Conservation (phyloP, 2,329 filamentous ascomycete genomes). For the Aspergillus nomiae region DNA sequence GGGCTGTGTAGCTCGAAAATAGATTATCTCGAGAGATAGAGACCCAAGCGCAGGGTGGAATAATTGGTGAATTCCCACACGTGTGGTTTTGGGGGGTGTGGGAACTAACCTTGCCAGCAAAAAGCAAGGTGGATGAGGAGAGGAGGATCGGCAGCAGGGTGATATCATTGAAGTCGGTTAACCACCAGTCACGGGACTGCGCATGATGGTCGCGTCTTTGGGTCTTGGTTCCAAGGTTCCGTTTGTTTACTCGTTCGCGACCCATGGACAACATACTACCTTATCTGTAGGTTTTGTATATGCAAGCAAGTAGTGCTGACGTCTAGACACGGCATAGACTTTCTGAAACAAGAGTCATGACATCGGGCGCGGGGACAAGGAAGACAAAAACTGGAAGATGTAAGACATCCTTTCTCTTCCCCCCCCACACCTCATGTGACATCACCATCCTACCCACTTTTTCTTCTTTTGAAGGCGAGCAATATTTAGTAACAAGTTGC, state of each 20-base stretch:
- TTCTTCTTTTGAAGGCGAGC: not conserved
- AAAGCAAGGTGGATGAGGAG: slow-evolving; percentile 9
- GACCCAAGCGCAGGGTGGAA: not conserved
- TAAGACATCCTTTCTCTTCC: not conserved
- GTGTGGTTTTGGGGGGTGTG: not conserved
- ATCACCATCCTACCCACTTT: slow-evolving; percentile 14
- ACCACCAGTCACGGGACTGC: slow-evolving; percentile 26
- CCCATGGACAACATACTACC: slow-evolving; percentile 5
- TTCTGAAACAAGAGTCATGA: slow-evolving; percentile 1
- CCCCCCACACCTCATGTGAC: slow-evolving; percentile 11
- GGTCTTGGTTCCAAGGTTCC: slow-evolving; percentile 11
- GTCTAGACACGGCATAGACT: not conserved
- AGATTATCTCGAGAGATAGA: not conserved
- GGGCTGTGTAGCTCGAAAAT: not conserved
- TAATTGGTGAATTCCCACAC: not conserved
- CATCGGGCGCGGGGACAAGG: not conserved
- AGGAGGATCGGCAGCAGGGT: slow-evolving; percentile 7
- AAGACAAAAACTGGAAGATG: not conserved
- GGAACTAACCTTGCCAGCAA: not conserved
- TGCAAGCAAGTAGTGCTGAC: not conserved
- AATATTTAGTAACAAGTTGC: slow-evolving; percentile 5
- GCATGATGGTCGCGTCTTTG: slow-evolving; percentile 25
- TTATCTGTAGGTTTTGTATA: not conserved
- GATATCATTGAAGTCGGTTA: slow-evolving; percentile 18
- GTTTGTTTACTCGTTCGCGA: slow-evolving; percentile 15